A percentile compares a stretch with the other conserved stretches of the same genome.
These are phyloP conservation scores for Acanthamoeba royreba DNA, from an alignment of 208 protist species.

Conservation along the genomic window DNA sequence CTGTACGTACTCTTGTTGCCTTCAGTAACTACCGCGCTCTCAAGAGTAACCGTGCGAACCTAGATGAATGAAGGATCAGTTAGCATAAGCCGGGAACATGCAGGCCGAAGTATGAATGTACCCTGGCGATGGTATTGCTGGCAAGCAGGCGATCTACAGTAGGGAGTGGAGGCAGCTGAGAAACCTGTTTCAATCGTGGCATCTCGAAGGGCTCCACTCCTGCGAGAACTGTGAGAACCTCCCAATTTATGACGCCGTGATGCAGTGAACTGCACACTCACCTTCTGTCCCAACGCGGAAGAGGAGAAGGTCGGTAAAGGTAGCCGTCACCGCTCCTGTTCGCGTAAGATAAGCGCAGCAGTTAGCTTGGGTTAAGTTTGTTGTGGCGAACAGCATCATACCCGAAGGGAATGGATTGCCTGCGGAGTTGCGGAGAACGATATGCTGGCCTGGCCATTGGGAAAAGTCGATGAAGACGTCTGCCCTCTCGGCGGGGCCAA, in stretches of 20 bases:
- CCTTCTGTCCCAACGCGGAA: no score
- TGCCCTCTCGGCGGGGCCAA: background rate
- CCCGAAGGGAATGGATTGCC: background rate
- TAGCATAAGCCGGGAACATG: background rate
- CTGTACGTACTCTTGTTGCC: background rate
- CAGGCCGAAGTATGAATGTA: background rate
- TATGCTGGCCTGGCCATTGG: background rate
- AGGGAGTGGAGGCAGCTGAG: background rate
- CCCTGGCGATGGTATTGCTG: background rate
- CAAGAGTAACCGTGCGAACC: no score
- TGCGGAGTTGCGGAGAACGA: background rate
- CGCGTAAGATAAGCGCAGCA: no score
- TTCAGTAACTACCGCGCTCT: background rate
- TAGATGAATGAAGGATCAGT: no score
- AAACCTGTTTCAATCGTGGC: background rate
- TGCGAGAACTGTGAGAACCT: background rate
- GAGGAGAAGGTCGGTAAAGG: background rate
- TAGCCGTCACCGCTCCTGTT: no score
- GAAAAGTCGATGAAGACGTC: background rate
- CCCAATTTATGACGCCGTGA: background rate
- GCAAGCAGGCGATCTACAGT: background rate
- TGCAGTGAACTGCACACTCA: no score
- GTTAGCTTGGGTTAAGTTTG: no score
- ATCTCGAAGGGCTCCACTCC: background rate
- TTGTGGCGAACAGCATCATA: background rate